Evolutionary conservation across 805 yeast species (phyloP), one percentile per base, ranked within the genome.

Genomic region (Cyberlindnera suaveolens): DNA sequence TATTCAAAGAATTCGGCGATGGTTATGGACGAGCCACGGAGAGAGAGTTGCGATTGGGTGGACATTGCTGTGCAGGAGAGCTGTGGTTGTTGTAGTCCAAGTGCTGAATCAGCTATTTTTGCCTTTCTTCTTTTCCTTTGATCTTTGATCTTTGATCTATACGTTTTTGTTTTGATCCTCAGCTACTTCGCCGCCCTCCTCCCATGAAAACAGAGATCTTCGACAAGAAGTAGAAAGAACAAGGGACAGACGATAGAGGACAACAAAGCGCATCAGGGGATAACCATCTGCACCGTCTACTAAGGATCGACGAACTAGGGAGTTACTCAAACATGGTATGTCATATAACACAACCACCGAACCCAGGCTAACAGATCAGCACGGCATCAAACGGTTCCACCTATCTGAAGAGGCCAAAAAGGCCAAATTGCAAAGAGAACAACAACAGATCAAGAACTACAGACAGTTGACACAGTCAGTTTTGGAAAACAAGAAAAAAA

Each of bases 1-100:
- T 79, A 86, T 53, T 86, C 81, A 54, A 90, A 86, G 63, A 85
- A 88, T 62, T 88, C 96, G 1, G 91, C 76, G 1, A 89, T 87
- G 0, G 78, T 70, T 48, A 80, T 78, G 10, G 95, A 79, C 0
- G 95, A 84, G 11, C 96, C 96, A 53, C 80, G 80, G 11, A 68
- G 61, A 1, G 65, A 44, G 6, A 42, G 79, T 58, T 53, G 77
- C 72, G 79, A 68, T 38, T 71, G 40, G 14, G 42, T 42, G 6
- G 41, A 43, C 13, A 15, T 26, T 23, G 16, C 6, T 34, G 27
- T n/a, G 37, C 5, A 6, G 13, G 16, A 9, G 16, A 20, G 17
- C 13, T 17, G 13, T 3, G 5, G 36, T 18, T 35, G 17, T 14
- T 13, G 29, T 5, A 19, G 26, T 14, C 13, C 10, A 16, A 16